Base-by-base conservation (phyloP, 106 monocot species). In the Chionographis japonica region DNA sequence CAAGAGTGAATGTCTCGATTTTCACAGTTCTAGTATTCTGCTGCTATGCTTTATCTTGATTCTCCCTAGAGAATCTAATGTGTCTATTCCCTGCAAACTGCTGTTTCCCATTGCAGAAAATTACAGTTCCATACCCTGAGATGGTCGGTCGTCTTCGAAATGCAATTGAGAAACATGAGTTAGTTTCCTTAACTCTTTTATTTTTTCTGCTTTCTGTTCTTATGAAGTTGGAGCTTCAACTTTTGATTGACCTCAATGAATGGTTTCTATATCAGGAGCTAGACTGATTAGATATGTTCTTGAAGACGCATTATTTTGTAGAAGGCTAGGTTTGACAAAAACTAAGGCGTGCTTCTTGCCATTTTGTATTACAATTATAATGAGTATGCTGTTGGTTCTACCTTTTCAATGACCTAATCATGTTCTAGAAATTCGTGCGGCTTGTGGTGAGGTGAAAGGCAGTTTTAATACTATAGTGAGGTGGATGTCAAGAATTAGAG, bases 101-200 rank as follows among this genome's bases (percentile, higher is more conserved):
- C 40, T 41, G 41, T 40, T 74, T 54, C 4, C 67, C 11, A 40
- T 61, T 83, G 73, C 90, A 90, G 90, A 73, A 70, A 56, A 40
- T 50, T 72, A 42, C 37, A 39, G 67, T 84, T 58, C 59, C 77
- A 19, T 86, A 73, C 77, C 83, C 86, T 41, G 20, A 75, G 62
- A 74, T 90, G 67, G 75, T 73, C 73, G 63, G 62, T 69, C 65
- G 65, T 12, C 83, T 90, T 75, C 80, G 76, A 76, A 57, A 76
- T 73, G 77, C 86, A 53, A 81, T 84, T 16, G 60, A 65, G 53
- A 83, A 78, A 58, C 90, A 90, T 67, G 52, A 79, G 90, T 90
- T 76, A 78, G 83, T 86, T 12, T 63, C 18, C 13, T 54, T 41
- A 3, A 27, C 51, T 40, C 54, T 27, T 27, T 27, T 27, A 27